These are phyloP conservation scores for Hebeloma cylindrosporum DNA, from an alignment of 768 basidiomycete genomes.

Conservation along the genomic window DNA sequence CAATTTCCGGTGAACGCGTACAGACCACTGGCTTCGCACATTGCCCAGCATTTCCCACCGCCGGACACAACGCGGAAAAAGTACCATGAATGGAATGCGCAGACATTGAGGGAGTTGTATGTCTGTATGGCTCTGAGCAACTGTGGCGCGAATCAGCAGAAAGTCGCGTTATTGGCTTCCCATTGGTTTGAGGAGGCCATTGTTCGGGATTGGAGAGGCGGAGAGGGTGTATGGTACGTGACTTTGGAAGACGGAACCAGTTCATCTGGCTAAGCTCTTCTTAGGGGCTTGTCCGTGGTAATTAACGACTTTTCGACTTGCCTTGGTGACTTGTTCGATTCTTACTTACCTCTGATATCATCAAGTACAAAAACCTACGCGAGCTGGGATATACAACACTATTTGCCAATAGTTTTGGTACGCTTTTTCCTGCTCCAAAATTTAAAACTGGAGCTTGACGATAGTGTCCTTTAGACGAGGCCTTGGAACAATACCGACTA, in stretches of 20 bases:
- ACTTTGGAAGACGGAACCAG: not conserved
- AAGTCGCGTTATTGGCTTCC: constrained; percentile 32
- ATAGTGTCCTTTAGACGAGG: constrained; percentile 17
- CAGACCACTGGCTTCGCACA: constrained; percentile 4
- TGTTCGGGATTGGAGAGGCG: constrained; percentile 23
- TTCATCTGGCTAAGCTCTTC: not conserved
- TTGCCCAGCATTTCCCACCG: constrained; percentile 18
- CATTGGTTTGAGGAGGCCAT: constrained; percentile 26
- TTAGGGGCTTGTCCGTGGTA: constrained; percentile 29
- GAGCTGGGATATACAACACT: constrained; percentile 27
- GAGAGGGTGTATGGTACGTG: constrained; percentile 33
- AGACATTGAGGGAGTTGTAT: constrained; percentile 23
- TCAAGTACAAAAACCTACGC: constrained; percentile 25
- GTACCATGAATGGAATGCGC: constrained; percentile 31
- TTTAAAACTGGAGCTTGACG: not conserved
- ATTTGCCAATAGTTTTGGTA: constrained; percentile 25
- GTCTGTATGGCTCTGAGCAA: constrained; percentile 27
- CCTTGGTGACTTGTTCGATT: not conserved
- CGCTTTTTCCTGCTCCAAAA: constrained; percentile 10
- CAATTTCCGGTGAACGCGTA: not conserved
- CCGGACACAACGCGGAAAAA: constrained; percentile 17
- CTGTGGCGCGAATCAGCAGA: constrained; percentile 34
- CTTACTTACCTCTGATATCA: not conserved
- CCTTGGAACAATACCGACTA: constrained; percentile 29
- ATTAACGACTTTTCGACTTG: constrained; percentile 1